Percentiles rank a stretch among this genome's conserved stretches.
Conservation (phyloP, 2,329 filamentous ascomycete genomes). For the Grosmannia penicillata region DNA sequence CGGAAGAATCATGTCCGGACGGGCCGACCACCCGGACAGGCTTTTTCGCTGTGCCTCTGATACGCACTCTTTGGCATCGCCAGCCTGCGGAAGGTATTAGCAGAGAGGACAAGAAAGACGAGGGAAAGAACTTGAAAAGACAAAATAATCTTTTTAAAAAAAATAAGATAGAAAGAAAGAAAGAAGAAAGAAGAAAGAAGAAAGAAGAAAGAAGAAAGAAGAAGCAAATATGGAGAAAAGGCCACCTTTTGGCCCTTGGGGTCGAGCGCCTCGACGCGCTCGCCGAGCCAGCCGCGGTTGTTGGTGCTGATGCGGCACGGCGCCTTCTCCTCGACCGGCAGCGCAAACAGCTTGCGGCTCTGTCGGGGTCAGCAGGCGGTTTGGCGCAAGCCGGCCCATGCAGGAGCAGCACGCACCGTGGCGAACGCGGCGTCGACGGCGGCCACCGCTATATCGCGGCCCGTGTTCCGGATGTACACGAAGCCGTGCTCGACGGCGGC, state of each 20-base stretch:
- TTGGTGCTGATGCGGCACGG: constrained; percentile 60
- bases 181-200: too few species aligned
- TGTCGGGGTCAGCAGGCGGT: constrained; percentile 16
- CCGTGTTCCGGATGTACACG: constrained; percentile 70
- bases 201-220: too few species aligned
- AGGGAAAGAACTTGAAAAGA: background rate
- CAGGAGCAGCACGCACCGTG: constrained; percentile 33
- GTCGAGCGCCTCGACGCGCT: constrained; percentile 81
- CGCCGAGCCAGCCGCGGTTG: constrained; percentile 79
- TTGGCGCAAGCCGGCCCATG: background rate
- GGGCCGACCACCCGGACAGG: too few species aligned
- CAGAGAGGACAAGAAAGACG: background rate
- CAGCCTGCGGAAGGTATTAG: constrained; percentile 36
- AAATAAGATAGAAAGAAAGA: too few species aligned
- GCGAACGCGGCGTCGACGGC: constrained; percentile 60
- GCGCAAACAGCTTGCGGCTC: constrained; percentile 60
- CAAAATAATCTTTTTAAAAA: too few species aligned
- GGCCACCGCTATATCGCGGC: constrained; percentile 48
- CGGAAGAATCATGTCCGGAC: too few species aligned
- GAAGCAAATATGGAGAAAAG: too few species aligned
- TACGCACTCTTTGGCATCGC: constrained; percentile 75
- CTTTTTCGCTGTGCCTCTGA: too few species aligned
- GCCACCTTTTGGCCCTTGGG: constrained; percentile 66
- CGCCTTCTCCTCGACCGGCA: constrained; percentile 57
- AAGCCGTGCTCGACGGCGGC: constrained; percentile 78